Base-by-base conservation (phyloP, 2,329 filamentous ascomycete species). In the Nothophaeocryptopus gaeumannii region DNA sequence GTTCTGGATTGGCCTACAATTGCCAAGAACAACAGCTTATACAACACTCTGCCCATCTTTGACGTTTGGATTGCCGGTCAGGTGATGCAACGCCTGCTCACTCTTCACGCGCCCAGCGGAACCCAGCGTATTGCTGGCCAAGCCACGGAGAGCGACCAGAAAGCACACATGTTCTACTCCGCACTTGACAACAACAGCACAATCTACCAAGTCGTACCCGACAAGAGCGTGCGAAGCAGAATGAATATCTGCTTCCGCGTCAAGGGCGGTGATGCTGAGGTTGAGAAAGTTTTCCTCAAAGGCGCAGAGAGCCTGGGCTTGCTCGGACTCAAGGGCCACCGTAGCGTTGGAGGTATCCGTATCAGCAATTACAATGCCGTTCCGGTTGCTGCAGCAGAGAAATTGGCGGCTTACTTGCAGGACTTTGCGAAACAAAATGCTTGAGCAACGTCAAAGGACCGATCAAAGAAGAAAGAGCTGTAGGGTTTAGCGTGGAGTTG, bases 31-130 rank as follows among this genome's bases (percentile, higher is more conserved):
- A 93, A 95, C 74, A 93, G 87, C 61, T 78, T 97, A 26, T 97
- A 97, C 76, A 97, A 97, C 72, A 97, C 92, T 0, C 75, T 97
- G 9, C 91, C 89, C 63, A 95, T 97, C 64, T 96, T 97, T 64
- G 91, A 92, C 68, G 87, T 96, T 33, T 97, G 86, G 74, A 82
- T 96, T 46, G 88, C 89, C 12, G 90, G 90, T n/a, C 83, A 88
- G 67, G 91, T 97, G 44, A 84, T 97, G 65, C 83, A 87, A 65
- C 83, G 81, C 56, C 79, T 96, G 1, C 77, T 95, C 11, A 65
- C 73, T 13, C 79, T 75, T 0, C 87, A 81, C 68, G 46, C 58
- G 7, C 48, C 54, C 3, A 45, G 38, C 20, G 78, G 82, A 2
- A 71, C 83, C 58, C 72, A 77, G 53, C 89, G 86, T 63, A 85